Evolutionary conservation across 2,329 filamentous ascomycete genomes (phyloP), one percentile per base, ranked within the genome.

Genomic region (Calonectria fujianensis): DNA sequence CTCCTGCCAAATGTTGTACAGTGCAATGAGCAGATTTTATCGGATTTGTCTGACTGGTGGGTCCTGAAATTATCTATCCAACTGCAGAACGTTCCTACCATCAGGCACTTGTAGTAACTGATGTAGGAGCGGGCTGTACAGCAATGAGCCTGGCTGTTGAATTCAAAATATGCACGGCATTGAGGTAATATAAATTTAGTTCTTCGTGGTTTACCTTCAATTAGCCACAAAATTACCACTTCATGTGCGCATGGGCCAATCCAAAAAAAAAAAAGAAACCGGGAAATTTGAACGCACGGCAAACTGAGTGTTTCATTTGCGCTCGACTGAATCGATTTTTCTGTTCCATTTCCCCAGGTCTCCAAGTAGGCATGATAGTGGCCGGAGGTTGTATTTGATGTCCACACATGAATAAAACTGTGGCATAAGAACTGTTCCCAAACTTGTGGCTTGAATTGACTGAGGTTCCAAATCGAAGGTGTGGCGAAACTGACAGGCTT

Each of bases 221-320:
- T 48, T 48, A 48, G n/a, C 45, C n/a, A 24, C 45, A 48, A 48
- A 24, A 48, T 48, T 48, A 48, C 45, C n/a, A 48, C n/a, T 48
- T 48, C 45, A 48, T 24, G 45, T n/a, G 45, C n/a, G 45, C 20
- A 24, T 48, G 20, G 45, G 8, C 45, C 32, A 35, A 35, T 24
- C 8, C 2, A 35, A 35, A 48, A 48, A 48, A 48, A n/a, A 20
- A 20, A 9, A 6, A 48, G 11, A 48, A 48, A n/a, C 5, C 1
- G 3, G n/a, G 20, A 48, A 48, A 48, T 24, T 13, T 10, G 45
- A n/a, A 24, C 45, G 18, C n/a, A 13, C 18, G 11, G 20, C 45
- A 24, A 48, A n/a, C 20, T 39, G n/a, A 4, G 41, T 48, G 20
- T 48, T 48, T 48, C 20, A 48, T 24, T 48, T 9, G 41, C 20